Evolutionary conservation across 2,329 filamentous ascomycete species (phyloP), one percentile per base, ranked within the genome.

Genomic region (Teratosphaeria viscida): DNA sequence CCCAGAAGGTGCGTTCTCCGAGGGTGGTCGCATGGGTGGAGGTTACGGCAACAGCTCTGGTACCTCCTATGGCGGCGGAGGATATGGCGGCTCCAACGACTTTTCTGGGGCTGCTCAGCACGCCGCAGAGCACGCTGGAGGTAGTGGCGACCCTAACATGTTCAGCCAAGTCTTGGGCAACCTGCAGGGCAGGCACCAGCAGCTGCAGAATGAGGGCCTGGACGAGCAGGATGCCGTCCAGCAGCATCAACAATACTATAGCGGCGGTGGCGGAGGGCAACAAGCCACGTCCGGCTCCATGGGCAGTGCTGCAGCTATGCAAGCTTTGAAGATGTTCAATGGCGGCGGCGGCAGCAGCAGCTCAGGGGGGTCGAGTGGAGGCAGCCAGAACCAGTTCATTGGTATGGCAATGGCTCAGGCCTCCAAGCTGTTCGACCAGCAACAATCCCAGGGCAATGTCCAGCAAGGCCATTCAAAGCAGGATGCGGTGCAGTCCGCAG

Each of bases 351-450:
- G 67, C 32, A 62, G 61, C 5, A 77, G 64, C 64, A 76, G 63
- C 66, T 76, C 70, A 37, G 64, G 68, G n/a, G 71, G 71, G 23
- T 32, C 52, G n/a, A 35, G 52, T 26, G 70, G 71, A 57, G 73
- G 74, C 47, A 83, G 84, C 66, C 86, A 95, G 80, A 90, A 87
- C 72, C 83, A 87, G 62, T 90, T 96, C 70, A 82, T 96, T 63
- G 89, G 87, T 4, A 79, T 95, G 72, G 92, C 92, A 52, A 92
- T 96, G 89, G 85, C 82, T 8, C 88, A 96, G 78, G 92, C 90
- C 37, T 86, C 86, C 69, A 91, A 92, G 80, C 78, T 92, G 62
- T 86, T 85, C 72, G 71, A 86, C 66, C 73, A 85, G 74, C 83
- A 86, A 74, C 74, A 74, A 61, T 71, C 74, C 12, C 73, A 78